Evolutionary conservation across 139 green algal species (phyloP).

Genomic region (Chlamydomonas applanata): DNA sequence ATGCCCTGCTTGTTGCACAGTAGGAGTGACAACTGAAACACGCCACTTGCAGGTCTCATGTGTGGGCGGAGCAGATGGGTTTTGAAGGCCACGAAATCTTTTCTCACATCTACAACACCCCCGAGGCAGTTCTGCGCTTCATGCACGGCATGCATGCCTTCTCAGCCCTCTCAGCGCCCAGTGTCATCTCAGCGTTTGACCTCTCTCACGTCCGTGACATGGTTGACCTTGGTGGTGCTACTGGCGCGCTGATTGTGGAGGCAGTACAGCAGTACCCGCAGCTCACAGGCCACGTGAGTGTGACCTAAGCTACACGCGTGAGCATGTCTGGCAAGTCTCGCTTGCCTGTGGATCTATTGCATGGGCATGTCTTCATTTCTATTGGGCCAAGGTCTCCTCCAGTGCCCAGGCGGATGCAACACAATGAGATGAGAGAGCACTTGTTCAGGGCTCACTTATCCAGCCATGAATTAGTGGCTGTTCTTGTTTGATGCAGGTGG

Average conservation of each 20-base stretch:
- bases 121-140: slow-evolving; percentile 30
- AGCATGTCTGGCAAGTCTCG: too few species aligned
- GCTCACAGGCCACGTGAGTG: too few species aligned
- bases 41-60: slow-evolving; percentile 10
- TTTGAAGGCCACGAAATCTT: slow-evolving; percentile 29
- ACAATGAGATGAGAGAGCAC: too few species aligned
- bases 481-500: slow-evolving; percentile 8
- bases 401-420: too few species aligned
- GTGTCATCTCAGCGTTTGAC: slow-evolving; percentile 39
- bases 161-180: slow-evolving; percentile 10
- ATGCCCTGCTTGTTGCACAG: not conserved
- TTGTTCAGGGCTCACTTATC: too few species aligned
- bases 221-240: slow-evolving; percentile 39
- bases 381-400: too few species aligned
- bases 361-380: too few species aligned
- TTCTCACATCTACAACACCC: slow-evolving; percentile 24
- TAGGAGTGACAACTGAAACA: not conserved
- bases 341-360: too few species aligned
- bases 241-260: slow-evolving; percentile 27
- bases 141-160: slow-evolving; percentile 46
- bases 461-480: too few species aligned
- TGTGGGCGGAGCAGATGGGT: slow-evolving; percentile 27
- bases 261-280: slow-evolving; percentile 21
- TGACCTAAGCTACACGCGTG: too few species aligned
- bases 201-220: slow-evolving; percentile 11